phyloP scores from a whole-genome alignment of 768 basidiomycete species.

The Coprinopsis strossmayeri region DNA sequence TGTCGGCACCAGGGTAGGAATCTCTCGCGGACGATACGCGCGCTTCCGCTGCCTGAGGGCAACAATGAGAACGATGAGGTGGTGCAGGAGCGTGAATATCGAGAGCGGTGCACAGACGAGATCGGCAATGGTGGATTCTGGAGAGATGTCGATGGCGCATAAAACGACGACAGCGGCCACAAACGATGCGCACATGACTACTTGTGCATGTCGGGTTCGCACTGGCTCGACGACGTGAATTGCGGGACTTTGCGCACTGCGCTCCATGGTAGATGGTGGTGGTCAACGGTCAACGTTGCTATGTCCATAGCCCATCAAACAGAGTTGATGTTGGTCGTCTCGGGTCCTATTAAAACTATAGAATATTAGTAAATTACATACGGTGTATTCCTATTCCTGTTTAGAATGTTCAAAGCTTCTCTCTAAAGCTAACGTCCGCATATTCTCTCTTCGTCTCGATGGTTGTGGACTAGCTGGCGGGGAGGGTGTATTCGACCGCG shows the following conservation, averaged over 20 bases:
- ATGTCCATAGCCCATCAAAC: too few relatives aligned
- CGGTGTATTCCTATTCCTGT: background rate
- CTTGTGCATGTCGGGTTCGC: slow-evolving; percentile 5
- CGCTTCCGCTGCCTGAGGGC: slow-evolving; percentile 6
- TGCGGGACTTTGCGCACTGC: background rate
- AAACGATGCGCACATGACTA: slow-evolving; percentile 7
- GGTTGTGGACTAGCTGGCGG: slow-evolving; percentile 4
- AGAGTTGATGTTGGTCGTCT: too few relatives aligned
- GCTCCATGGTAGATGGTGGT: slow-evolving; percentile 6
- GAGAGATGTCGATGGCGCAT: background rate
- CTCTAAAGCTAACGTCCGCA: slow-evolving; percentile 18
- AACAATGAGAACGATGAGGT: slow-evolving; percentile 8
- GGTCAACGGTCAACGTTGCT: slow-evolving; percentile 3
- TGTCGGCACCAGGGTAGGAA: slow-evolving; percentile 5
- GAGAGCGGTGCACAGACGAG: background rate
- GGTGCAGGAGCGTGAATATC: slow-evolving; percentile 1
- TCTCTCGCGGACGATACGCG: slow-evolving; percentile 3
- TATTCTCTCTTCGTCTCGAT: slow-evolving; percentile 12
- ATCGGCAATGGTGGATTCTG: slow-evolving; percentile 1
- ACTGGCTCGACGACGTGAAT: slow-evolving; percentile 8
- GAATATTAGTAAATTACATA: background rate
- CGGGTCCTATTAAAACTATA: background rate
- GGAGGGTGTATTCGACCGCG: slow-evolving; percentile 6
- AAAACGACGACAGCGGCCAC: slow-evolving; percentile 1
- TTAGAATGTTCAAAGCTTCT: slow-evolving; percentile 15